Evolutionary conservation across 331 rosid species (phyloP).

Genomic region (Spiraea crenata): DNA sequence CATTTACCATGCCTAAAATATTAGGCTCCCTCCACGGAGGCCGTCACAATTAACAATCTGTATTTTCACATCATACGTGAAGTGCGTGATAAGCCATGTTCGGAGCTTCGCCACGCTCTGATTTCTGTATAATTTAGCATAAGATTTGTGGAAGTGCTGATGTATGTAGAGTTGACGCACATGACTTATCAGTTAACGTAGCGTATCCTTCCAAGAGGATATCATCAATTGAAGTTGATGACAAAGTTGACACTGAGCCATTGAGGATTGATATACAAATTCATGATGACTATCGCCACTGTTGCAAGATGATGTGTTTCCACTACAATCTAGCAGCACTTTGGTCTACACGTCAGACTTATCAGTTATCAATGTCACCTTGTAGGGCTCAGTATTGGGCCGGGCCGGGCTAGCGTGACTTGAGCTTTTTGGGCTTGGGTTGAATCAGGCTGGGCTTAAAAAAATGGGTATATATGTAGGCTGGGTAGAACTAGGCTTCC

Average conservation of each 20-base stretch:
- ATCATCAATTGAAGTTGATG: slow-evolving; percentile 2
- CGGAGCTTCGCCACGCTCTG: neutral
- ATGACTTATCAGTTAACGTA: neutral
- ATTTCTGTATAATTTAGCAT: neutral
- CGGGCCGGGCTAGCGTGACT: too few relatives aligned
- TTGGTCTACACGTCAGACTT: neutral
- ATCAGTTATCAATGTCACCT: neutral
- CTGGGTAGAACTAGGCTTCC: too few relatives aligned
- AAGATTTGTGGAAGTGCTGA: slow-evolving; percentile 12
- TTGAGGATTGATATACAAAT: neutral
- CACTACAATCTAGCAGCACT: neutral
- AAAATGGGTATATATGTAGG: too few relatives aligned
- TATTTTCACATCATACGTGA: slow-evolving; percentile 12
- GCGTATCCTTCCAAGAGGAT: slow-evolving; percentile 1
- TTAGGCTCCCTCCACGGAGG: neutral
- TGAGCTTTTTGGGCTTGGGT: too few relatives aligned
- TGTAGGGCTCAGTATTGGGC: neutral
- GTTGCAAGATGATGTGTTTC: slow-evolving; percentile 1
- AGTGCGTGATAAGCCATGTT: neutral
- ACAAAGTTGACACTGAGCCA: slow-evolving; percentile 9
- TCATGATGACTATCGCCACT: neutral
- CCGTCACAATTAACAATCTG: neutral
- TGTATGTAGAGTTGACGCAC: slow-evolving; percentile 3
- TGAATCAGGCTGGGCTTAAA: too few relatives aligned
- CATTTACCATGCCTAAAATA: neutral